Percentiles rank a stretch among this genome's conserved stretches.
Conservation (phyloP, 2,329 filamentous ascomycete species). For the Stemphylium lycopersici region DNA sequence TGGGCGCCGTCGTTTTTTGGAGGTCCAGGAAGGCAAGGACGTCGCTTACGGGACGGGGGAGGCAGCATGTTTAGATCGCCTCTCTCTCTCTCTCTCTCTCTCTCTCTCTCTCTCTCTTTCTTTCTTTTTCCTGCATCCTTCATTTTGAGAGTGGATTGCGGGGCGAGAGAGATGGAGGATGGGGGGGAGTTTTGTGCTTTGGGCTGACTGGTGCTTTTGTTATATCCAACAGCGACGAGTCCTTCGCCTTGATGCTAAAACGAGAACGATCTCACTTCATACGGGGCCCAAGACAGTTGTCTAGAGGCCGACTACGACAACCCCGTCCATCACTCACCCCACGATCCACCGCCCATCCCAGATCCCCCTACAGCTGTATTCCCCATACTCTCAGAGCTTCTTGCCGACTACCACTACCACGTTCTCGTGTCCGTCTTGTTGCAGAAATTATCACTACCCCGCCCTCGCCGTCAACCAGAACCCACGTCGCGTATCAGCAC, state of each 20-base stretch:
- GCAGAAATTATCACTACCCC: not conserved
- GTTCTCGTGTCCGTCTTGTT: no score
- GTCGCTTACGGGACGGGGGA: constrained; percentile 25
- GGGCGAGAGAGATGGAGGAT: not conserved
- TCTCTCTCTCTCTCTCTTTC: no score
- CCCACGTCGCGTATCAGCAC: not conserved
- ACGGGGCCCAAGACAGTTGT: not conserved
- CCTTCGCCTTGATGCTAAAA: constrained; percentile 2
- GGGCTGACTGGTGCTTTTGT: constrained; percentile 9
- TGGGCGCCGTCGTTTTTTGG: constrained; percentile 64
- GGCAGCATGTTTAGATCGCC: constrained; percentile 30
- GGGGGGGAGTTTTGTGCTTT: not conserved
- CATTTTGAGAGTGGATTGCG: no score
- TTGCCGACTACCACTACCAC: not conserved
- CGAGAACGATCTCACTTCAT: not conserved
- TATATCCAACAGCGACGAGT: not conserved
- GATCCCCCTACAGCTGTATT: not conserved
- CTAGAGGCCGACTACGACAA: not conserved
- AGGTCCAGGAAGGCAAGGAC: constrained; percentile 39
- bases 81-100: no score
- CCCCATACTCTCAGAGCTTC: not conserved
- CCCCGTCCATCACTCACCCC: not conserved
- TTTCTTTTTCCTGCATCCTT: not conserved
- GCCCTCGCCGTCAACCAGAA: not conserved
- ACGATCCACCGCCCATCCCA: not conserved